Evolutionary conservation across 495 filamentous ascomycete genomes (phyloP), one percentile per base, ranked within the genome.

Genomic region (Aspergillus diversus): DNA sequence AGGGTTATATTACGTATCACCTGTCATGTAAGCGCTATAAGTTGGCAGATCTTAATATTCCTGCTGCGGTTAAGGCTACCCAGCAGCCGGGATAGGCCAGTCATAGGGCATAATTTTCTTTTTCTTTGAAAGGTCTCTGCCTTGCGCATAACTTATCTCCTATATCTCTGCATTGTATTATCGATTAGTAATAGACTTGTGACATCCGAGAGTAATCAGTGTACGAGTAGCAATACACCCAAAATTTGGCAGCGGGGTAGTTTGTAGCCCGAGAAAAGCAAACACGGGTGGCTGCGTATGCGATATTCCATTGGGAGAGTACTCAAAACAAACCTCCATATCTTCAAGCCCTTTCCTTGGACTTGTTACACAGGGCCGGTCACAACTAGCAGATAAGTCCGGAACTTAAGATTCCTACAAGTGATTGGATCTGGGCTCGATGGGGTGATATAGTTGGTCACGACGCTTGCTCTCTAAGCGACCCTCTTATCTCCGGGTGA

Each of bases 1-100:
- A 59, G 16, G 56, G 56, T 7, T 48, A 59, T 31, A 32, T 59
- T n/a, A 47, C 31, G n/a, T 59, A 59, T 31, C 56, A 59, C 49
- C 21, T 59, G 3, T 49, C 9, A n/a, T 47, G 35, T 16, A 32
- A 34, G 39, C 8, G 56, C 8, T 59, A 59, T 21, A 59, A 33
- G 15, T 16, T 59, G n/a, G 35, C 16, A 4, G 56, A 59, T 0
- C 43, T 59, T n/a, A 46, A 34, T 16, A 59, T 59, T 35, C 37
- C 56, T 49, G 56, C 51, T 49, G 46, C 7, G 16, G 16, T 49
- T 16, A 13, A 9, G 46, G 46, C 46, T 39, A 12, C 35, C 35
- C 35, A 39, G 35, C 6, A 39, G 35, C 6, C 6, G 12, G 6
- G 35, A 39, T 39, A 39, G 12, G 35, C 35, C 35, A 39, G 35